Percentiles rank a stretch among this genome's conserved stretches.
phyloP scores from a whole-genome alignment of 2,329 filamentous ascomycete species.

The Arthrocladium fulminans region DNA sequence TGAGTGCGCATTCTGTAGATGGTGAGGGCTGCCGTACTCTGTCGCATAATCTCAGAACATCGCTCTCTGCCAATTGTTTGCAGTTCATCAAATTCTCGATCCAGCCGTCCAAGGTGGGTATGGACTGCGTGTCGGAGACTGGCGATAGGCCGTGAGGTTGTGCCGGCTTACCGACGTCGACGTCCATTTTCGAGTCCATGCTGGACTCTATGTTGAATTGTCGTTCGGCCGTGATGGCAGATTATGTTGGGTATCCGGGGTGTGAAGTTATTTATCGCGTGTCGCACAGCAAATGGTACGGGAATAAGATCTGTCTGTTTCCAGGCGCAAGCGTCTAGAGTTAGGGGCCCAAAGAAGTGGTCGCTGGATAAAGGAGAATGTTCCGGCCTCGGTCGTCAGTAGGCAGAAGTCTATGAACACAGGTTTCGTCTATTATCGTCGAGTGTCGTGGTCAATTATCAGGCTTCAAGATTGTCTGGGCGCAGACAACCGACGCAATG shows the following conservation, averaged over 20 bases:
- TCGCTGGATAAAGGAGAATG: neutral
- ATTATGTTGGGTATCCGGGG: neutral
- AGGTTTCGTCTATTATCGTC: neutral
- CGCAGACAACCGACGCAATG: conserved; percentile 3
- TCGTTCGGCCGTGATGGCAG: conserved; percentile 3
- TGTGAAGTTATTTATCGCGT: neutral
- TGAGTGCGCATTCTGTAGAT: conserved; percentile 11
- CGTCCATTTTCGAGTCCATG: conserved; percentile 98
- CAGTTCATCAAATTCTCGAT: conserved; percentile 97
- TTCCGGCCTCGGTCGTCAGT: neutral
- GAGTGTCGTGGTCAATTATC: neutral
- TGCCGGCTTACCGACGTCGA: conserved; percentile 79
- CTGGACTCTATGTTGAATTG: conserved; percentile 14
- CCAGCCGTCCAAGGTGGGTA: conserved; percentile 92
- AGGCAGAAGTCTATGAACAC: neutral
- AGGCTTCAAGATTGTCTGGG: neutral
- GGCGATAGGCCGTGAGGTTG: conserved; percentile 67
- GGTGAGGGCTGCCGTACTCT: conserved; percentile 57
- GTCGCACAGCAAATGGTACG: neutral
- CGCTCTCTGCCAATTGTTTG: conserved; percentile 92
- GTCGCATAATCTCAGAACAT: conserved; percentile 94
- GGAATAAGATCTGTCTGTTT: neutral
- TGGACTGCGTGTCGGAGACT: conserved; percentile 73
- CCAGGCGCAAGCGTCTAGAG: neutral
- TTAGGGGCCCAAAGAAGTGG: neutral